Evolutionary conservation across 352 stramenopile genomes (phyloP).

Genomic region (Pythium sukuiense): DNA sequence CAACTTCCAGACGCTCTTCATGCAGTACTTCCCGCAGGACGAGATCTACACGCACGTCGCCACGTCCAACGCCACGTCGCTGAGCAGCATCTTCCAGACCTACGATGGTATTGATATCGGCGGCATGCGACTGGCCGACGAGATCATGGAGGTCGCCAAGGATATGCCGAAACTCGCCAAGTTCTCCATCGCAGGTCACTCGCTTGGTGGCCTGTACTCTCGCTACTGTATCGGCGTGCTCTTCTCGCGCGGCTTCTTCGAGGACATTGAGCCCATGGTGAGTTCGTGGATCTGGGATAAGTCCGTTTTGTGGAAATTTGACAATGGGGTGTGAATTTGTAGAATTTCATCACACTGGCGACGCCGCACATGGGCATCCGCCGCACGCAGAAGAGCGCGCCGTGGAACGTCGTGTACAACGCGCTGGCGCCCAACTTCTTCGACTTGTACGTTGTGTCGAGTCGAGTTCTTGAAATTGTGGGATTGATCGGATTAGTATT

Average conservation of each 20-base stretch:
- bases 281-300: background rate
- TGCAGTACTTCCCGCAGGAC: constrained; percentile 41
- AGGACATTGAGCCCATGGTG: constrained; percentile 69
- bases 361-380: constrained; percentile 78
- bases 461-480: background rate
- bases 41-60: constrained; percentile 50
- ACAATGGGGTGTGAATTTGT: background rate
- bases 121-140: constrained; percentile 64
- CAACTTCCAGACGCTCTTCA: constrained; percentile 55
- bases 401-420: constrained; percentile 72
- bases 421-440: constrained; percentile 65
- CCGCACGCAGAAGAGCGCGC: constrained; percentile 44
- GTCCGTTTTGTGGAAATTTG: background rate
- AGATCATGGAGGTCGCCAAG: constrained; percentile 52
- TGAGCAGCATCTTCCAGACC: constrained; percentile 65
- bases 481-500: background rate
- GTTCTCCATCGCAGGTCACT: constrained; percentile 78
- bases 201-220: constrained; percentile 77
- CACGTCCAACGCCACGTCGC: constrained; percentile 48
- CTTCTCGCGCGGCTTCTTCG: constrained; percentile 70
- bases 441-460: constrained; percentile 35
- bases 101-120: constrained; percentile 77
- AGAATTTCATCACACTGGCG: constrained; percentile 85
- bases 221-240: constrained; percentile 75
- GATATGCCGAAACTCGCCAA: constrained; percentile 64